Conservation (phyloP, 441 rosid genomes). For the Francoa sonchifolia region DNA sequence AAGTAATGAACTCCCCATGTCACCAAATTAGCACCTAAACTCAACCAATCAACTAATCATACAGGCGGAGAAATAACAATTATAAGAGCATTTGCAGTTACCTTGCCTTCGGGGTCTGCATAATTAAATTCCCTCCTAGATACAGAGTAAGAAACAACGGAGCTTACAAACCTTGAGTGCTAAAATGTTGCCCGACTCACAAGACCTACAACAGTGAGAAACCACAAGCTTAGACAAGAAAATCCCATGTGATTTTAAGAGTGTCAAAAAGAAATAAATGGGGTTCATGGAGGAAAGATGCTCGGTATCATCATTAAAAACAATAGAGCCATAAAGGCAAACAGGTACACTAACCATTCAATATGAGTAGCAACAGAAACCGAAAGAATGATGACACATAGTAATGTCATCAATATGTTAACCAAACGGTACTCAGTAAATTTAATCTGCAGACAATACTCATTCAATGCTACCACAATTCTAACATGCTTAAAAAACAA, state of each 20-base stretch:
- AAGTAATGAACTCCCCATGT: too few species aligned
- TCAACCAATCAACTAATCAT: neutral
- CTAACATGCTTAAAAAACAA: conserved; percentile 16
- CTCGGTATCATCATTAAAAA: conserved; percentile 20
- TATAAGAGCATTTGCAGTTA: conserved; percentile 1
- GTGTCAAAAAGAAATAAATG: conserved; percentile 28
- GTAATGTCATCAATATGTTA: too few species aligned
- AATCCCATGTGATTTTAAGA: conserved; percentile 1
- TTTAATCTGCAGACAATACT: too few species aligned
- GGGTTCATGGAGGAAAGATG: conserved; percentile 22
- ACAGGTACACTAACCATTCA: conserved; percentile 11
- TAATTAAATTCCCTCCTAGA: too few species aligned
- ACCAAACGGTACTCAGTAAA: too few species aligned
- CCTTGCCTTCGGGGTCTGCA: conserved; percentile 5
- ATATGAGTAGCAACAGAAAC: too few species aligned
- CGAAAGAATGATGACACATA: too few species aligned
- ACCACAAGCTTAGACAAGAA: conserved; percentile 4
- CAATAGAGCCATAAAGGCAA: conserved; percentile 22
- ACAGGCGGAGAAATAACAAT: neutral
- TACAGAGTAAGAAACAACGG: neutral
- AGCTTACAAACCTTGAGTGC: neutral
- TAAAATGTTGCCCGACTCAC: conserved; percentile 4
- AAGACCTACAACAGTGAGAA: neutral
- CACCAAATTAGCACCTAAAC: neutral
- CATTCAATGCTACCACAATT: conserved; percentile 11